A percentile compares a stretch with the other conserved stretches of the same genome.
Conservation (phyloP, 345 rosid genomes). For the Melaleuca quinquenervia region DNA sequence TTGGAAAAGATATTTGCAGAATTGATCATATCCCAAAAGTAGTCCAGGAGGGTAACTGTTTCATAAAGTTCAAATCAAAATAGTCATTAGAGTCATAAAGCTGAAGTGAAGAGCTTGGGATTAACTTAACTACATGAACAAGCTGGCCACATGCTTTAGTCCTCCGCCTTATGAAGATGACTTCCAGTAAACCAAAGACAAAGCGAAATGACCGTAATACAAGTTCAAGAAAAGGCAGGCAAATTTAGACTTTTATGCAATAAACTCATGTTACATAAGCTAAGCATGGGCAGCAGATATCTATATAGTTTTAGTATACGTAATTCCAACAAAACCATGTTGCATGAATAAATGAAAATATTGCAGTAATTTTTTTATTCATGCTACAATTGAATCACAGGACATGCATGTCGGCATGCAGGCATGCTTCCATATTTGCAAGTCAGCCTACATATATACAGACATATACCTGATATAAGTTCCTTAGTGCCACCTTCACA, state of each 20-base stretch:
- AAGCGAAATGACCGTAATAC: background rate
- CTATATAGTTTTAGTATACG: background rate
- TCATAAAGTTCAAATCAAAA: background rate
- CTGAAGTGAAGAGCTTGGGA: background rate
- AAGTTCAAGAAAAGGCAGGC: background rate
- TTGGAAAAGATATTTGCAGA: background rate
- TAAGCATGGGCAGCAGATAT: background rate
- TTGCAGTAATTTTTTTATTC: background rate
- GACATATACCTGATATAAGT: conserved; percentile 72
- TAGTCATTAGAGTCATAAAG: background rate
- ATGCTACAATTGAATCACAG: background rate
- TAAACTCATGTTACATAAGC: background rate
- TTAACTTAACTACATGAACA: background rate
- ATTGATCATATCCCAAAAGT: background rate
- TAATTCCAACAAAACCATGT: background rate
- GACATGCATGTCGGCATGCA: background rate
- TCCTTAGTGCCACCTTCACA: conserved; percentile 67
- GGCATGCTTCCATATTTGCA: background rate
- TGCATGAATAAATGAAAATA: background rate
- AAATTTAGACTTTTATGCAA: background rate
- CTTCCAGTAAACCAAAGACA: background rate
- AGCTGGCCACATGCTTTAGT: background rate
- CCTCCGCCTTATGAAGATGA: background rate
- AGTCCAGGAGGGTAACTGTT: background rate
- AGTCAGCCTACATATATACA: background rate